Base-by-base conservation (phyloP, 2,329 filamentous ascomycete genomes). In the Venturia effusa region DNA sequence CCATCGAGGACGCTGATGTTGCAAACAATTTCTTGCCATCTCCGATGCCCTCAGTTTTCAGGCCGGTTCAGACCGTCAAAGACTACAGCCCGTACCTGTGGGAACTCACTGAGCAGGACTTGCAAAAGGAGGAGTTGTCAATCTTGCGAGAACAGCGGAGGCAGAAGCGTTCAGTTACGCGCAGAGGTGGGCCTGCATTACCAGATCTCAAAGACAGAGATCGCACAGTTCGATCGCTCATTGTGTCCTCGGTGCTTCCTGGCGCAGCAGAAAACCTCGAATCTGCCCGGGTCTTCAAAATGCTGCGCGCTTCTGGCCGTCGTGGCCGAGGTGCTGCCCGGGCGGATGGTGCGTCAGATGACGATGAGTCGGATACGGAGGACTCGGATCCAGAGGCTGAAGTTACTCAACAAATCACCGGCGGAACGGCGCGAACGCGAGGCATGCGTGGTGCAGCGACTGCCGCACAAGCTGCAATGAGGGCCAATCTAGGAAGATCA, bases 151-250 rank as follows among this genome's bases (percentile, higher is more conserved):
- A 99, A 73, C 92, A 97, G 75, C 83, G 94, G 69, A 85, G 92
- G 61, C 92, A 97, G 77, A 99, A 99, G 78, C 86, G 94, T 59
- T 96, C 94, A 7, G 90, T 96, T 69, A 97, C 97, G 74, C 84
- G 94, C 67, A 86, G 94, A 70, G 94, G 94, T 67, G 94, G 94
- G 0, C 94, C 94, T 6, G 89, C 90, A 66, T 79, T 99, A 48
- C 94, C 94, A n/a, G 94, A 99, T 76, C 85, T 99, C 65, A 96
- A 95, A 74, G 94, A 99, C 70, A 85, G 92, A 63, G 93, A 94
- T 76, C 86, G 93, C 61, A 97, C 94, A 0, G 93, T 97, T 64
- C 86, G 94, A 59, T 97, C 93, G 0, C 82, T 97, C 68, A 84
- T 97, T 62, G 91, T 99, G 1, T 97, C 93, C 11, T 92, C 90